Base-by-base conservation (phyloP, 2,329 filamentous ascomycete species). In the Cercospora zeae-maydis region DNA sequence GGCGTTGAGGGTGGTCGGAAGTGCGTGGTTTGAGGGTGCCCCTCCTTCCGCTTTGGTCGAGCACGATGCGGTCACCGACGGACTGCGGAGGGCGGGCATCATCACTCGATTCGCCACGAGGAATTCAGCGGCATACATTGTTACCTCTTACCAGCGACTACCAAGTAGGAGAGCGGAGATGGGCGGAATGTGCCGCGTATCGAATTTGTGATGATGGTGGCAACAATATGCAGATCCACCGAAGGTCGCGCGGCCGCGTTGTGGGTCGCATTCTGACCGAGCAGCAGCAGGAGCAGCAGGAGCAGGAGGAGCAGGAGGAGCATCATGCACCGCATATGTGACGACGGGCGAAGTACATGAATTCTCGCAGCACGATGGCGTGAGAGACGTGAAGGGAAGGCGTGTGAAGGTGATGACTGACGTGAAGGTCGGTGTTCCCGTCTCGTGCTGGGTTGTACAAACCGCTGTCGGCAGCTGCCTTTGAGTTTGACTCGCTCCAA, bases 381-480 rank as follows among this genome's bases (percentile, higher is more conserved):
- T 19, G 39, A 13, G 39, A 45, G 7, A 42, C n/a, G n/a, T n/a
- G n/a, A n/a, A n/a, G n/a, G n/a, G 54, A 37, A 31, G 13, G 52
- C 37, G 30, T 19, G 6, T 55, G 31, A 36, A 16, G 27, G 33
- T 34, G 16, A 34, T 30, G n/a, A n/a, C 33, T 34, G 51, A 16
- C 19, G 30, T 34, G 33, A 34, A 54, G 51, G 30, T 36, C 3
- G 24, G 24, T 3, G 24, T 3, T 27, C 3, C 3, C 24, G 3
- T 24, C 19, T 19, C 7, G 21, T 45, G 39, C 39, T 45, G 47
- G 53, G 53, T 56, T 37, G 53, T 56, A 53, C 52, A 58, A 59
- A 59, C 62, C 60, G 58, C 63, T 64, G 62, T 67, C 67, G 65
- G 67, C 63, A 69, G 62, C 65, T 66, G 63, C 62, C 65, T 62